phyloP scores from a whole-genome alignment of 306 rosid species.

The Mimosa pudica region DNA sequence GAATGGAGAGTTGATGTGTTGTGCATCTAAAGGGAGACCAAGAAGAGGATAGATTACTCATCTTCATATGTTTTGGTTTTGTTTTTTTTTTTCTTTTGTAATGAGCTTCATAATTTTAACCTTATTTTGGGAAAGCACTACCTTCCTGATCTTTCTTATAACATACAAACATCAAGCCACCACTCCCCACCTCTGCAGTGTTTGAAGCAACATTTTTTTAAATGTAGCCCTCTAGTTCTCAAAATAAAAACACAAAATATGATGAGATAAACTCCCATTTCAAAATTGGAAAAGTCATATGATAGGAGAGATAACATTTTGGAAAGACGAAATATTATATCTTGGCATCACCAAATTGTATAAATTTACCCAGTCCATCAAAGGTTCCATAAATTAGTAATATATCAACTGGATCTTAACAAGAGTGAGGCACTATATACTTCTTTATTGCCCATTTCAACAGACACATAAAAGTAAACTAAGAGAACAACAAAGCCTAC shows the following conservation, averaged over 20 bases:
- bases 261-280: background rate
- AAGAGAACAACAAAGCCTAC: too few relatives aligned
- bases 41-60: background rate
- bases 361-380: background rate
- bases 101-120: background rate
- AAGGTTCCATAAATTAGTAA: background rate
- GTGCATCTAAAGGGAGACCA: background rate
- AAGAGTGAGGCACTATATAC: background rate
- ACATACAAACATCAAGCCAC: background rate
- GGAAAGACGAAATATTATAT: background rate
- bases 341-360: background rate
- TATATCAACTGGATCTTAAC: background rate
- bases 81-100: background rate
- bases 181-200: background rate
- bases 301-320: background rate
- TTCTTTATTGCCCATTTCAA: background rate
- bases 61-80: background rate
- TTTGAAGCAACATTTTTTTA: background rate
- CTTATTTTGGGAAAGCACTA: background rate
- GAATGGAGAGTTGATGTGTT: background rate
- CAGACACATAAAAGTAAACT: background rate
- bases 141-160: background rate
- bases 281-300: background rate
- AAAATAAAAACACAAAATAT: background rate
- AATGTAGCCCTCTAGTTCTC: background rate